Evolutionary conservation across 495 filamentous ascomycete species (phyloP), one percentile per base, ranked within the genome.

Genomic region (Thermothielavioides terrestris): DNA sequence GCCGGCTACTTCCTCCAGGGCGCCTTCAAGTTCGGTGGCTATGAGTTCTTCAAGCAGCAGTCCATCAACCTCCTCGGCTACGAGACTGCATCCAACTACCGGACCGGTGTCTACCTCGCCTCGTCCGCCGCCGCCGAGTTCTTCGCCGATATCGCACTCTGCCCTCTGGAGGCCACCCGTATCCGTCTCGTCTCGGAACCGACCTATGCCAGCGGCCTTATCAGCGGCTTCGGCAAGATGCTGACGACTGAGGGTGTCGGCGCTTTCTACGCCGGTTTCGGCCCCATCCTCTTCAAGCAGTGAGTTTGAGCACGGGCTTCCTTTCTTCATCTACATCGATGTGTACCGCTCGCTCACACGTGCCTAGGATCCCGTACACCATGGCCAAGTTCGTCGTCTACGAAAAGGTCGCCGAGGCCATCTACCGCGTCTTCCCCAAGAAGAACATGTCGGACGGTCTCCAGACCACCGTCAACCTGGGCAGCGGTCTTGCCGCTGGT

Each of bases 301-400:
- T 94, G 81, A 70, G 88, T 81, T 42, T 39, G 15, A 23, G 12
- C 35, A n/a, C 31, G 48, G 15, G 34, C 15, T 17, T 12, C 20
- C 4, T n/a, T n/a, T n/a, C 30, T 8, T 15, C 2, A 14, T 21
- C 20, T 41, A 3, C 37, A 3, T 8, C 2, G 15, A 1, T 4
- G 12, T 43, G 26, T 2, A n/a, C 5, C n/a, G n/a, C n/a, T 43
- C 40, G 21, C 49, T 60, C 1, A 58, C 56, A 43, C 59, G 17
- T 11, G 8, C 41, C 14, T 59, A 94, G 88, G 80, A 86, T 98
- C 69, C 92, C 92, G 52, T 98, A 98, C 78, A 98, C 92, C 69
- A 96, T 98, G 92, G 78, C 94, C 78, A 98, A 98, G 79, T 98
- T 98, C 80, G 92, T 95, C 71, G 92, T 95, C 59, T 96, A 84